Evolutionary conservation across 2,329 filamentous ascomycete species (phyloP).

Genomic region (Epichloe glyceriae): DNA sequence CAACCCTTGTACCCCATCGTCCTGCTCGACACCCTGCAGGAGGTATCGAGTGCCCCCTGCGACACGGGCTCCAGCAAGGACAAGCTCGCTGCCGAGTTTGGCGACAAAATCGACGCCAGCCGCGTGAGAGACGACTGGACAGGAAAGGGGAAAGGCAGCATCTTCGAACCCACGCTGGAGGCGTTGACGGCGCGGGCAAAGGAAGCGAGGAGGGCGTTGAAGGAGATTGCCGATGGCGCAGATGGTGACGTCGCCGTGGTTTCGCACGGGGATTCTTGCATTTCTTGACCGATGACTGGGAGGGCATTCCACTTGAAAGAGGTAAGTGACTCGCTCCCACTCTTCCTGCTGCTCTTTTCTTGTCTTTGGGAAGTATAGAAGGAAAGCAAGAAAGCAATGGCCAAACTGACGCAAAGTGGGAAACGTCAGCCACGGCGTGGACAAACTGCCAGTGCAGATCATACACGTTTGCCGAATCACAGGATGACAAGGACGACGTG

Average conservation of each 20-base stretch:
- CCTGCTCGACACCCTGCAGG: conserved; percentile 64
- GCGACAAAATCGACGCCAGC: conserved; percentile 47
- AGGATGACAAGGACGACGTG: conserved; percentile 35
- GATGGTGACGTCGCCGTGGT: conserved; percentile 62
- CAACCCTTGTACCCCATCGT: conserved; percentile 36
- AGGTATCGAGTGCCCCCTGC: conserved; percentile 61
- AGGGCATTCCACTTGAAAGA: conserved; percentile 34
- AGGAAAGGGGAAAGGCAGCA: conserved; percentile 38
- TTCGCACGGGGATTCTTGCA: conserved; percentile 78
- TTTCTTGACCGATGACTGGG: conserved; percentile 73
- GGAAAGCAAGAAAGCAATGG: neutral
- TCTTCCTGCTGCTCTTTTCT: neutral
- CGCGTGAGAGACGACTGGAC: conserved; percentile 58
- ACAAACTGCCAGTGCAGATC: conserved; percentile 59
- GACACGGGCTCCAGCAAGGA: conserved; percentile 54
- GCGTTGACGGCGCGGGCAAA: conserved; percentile 49
- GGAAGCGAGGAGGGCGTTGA: conserved; percentile 46
- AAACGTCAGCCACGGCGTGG: conserved; percentile 55
- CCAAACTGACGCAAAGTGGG: neutral
- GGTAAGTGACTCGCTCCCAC: conserved; percentile 22
- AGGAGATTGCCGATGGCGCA: conserved; percentile 24
- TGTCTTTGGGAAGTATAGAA: neutral
- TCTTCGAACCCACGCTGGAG: conserved; percentile 32
- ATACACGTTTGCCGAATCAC: conserved; percentile 47
- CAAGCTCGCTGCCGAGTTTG: conserved; percentile 48